Evolutionary conservation across 2,329 filamentous ascomycete genomes (phyloP).

Genomic region (Parastagonospora avenae): DNA sequence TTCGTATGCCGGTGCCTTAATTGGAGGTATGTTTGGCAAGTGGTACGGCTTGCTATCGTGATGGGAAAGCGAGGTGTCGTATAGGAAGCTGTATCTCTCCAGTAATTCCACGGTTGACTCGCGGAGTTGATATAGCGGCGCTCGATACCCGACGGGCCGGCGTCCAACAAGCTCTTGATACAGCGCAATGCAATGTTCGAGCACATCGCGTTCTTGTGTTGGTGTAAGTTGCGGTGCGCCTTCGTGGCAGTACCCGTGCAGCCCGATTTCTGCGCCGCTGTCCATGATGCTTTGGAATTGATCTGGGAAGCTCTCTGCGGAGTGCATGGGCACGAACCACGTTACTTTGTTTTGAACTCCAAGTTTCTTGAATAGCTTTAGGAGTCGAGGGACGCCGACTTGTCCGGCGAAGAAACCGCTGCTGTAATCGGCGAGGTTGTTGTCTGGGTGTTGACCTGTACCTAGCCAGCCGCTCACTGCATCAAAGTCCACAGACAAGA

Average conservation of each 20-base stretch:
- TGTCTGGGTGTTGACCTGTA: conserved; percentile 59
- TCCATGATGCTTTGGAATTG: conserved; percentile 58
- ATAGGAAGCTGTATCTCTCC: conserved; percentile 56
- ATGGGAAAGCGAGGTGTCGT: conserved; percentile 58
- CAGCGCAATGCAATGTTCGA: conserved; percentile 55
- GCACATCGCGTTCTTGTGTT: conserved; percentile 56
- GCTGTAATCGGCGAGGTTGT: conserved; percentile 62
- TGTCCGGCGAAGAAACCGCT: conserved; percentile 61
- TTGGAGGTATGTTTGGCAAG: conserved; percentile 50
- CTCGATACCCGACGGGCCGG: conserved; percentile 56
- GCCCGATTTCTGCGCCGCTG: conserved; percentile 59
- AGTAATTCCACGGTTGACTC: conserved; percentile 56
- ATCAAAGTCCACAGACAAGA: conserved; percentile 59
- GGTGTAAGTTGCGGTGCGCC: conserved; percentile 53
- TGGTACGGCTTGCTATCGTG: conserved; percentile 58
- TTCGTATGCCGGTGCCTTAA: conserved; percentile 50
- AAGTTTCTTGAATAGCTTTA: conserved; percentile 60
- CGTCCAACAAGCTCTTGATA: conserved; percentile 52
- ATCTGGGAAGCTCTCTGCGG: conserved; percentile 61
- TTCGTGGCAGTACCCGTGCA: conserved; percentile 59
- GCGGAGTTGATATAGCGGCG: conserved; percentile 58
- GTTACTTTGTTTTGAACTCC: conserved; percentile 59
- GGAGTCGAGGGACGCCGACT: conserved; percentile 61
- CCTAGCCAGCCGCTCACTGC: conserved; percentile 66
- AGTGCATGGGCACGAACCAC: conserved; percentile 67